Base-by-base conservation (phyloP, 164 flowering plant genomes). In the Aristolochia californica region DNA sequence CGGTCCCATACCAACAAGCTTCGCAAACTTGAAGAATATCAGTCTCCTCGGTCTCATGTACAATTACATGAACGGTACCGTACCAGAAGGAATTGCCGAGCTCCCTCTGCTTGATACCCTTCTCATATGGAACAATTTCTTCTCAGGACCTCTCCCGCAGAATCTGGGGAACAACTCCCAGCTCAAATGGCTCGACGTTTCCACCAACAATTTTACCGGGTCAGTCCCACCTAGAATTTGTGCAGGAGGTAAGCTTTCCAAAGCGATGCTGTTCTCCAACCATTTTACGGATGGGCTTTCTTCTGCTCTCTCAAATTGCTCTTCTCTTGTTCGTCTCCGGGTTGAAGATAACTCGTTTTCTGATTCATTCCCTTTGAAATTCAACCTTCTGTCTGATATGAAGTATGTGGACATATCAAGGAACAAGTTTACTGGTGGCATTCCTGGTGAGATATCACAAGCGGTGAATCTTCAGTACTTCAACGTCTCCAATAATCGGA, bases 61-160 rank as follows among this genome's bases (percentile, higher is more conserved):
- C 70, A 93, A 93, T 68, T 69, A 73, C 5, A 71, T 93, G 85
- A 69, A 27, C 65, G 96, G 97, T 25, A 49, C 74, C 65, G 75
- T 89, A 40, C 96, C 99, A 17, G 71, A 75, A 45, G 78, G 73
- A 15, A 78, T 93, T 58, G 88, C 86, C 15, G 67, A 73, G n/a
- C 89, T 93, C 57, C 94, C 94, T 5, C 34, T 70, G 11, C 75
- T 93, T 34, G 96, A 93, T 22, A 76, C 84, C 43, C 84, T 89
- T 25, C 80, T 84, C 17, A 72, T 89, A 64, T 93, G 97, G 99
- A 80, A 75, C 82, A 93, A 89, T 72, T 74, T 50, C 70, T 93
- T 93, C 70, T 45, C 81, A 45, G 99, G 99, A 12, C 60, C 77
- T 43, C 83, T 93, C 55, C 99, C 99, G 7, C 53, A 61, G 52